A percentile compares a stretch with the other conserved stretches of the same genome.
phyloP scores from a whole-genome alignment of 1,284 basidiomycete species.

The Earliella scabrosa region DNA sequence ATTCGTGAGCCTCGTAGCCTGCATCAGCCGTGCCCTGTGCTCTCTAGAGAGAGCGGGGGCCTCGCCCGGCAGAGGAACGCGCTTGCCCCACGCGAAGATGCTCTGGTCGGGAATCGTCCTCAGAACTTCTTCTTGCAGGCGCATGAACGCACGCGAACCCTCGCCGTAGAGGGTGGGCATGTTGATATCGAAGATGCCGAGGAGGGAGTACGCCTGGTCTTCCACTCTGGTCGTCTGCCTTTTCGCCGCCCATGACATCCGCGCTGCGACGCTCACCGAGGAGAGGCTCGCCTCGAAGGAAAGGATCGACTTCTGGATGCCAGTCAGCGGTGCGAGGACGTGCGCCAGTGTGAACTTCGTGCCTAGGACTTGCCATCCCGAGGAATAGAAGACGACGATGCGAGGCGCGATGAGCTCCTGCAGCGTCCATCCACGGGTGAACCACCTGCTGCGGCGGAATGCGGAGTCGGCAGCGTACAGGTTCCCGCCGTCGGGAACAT shows the following conservation, averaged over 20 bases:
- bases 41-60: no score
- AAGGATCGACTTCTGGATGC: neutral
- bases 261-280: neutral
- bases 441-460: no score
- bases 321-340: neutral
- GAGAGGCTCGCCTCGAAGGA: neutral
- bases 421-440: no score
- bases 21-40: no score
- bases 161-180: no score
- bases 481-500: no score
- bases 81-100: neutral
- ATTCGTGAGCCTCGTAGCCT: no score
- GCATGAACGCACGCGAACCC: neutral
- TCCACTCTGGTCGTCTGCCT: neutral
- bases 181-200: no score
- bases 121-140: neutral
- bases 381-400: neutral
- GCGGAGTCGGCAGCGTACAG: no score
- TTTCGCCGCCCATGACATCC: slow-evolving; percentile 2
- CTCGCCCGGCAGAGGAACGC: no score
- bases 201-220: neutral
- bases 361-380: neutral
- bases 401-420: neutral
- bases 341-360: neutral
- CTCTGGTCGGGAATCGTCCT: neutral